A percentile compares a stretch with the other conserved stretches of the same genome.
phyloP scores from a whole-genome alignment of 192 early-diverging fungal genomes.

The Backusella psychrophila region DNA sequence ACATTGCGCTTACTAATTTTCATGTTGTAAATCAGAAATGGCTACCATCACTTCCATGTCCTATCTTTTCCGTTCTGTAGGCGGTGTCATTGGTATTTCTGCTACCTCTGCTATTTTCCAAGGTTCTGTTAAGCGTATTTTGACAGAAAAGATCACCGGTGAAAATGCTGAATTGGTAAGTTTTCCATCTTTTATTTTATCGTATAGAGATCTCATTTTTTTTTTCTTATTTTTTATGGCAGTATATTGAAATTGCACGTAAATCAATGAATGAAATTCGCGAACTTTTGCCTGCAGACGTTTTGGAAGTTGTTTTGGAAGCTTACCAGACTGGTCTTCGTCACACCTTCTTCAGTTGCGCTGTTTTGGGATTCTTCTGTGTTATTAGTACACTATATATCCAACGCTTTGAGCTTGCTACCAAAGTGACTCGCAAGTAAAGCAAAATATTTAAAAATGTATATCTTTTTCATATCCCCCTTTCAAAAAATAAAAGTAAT shows the following conservation, averaged over 20 bases:
- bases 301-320: conserved; percentile 19
- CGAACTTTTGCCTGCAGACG: conserved; percentile 15
- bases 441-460: background rate
- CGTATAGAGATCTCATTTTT: background rate
- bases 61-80: conserved; percentile 49
- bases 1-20: conserved; percentile 40
- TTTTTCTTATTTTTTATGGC: too few relatives aligned
- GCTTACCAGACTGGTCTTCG: conserved; percentile 19
- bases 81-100: conserved; percentile 58
- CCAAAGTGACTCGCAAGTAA: conserved; percentile 3
- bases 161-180: conserved; percentile 29
- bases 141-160: conserved; percentile 28
- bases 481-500: background rate
- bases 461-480: background rate
- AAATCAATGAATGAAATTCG: conserved; percentile 31
- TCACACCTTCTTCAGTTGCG: conserved; percentile 9
- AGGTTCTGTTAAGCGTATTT: conserved; percentile 29
- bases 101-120: conserved; percentile 46
- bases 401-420: conserved; percentile 19
- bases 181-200: background rate
- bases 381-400: conserved; percentile 20
- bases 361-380: conserved; percentile 6
- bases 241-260: conserved; percentile 33
- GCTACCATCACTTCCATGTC: conserved; percentile 51
- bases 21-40: conserved; percentile 52